Evolutionary conservation across 208 protist species (phyloP).

Genomic region (Histomonas meleagridis): DNA sequence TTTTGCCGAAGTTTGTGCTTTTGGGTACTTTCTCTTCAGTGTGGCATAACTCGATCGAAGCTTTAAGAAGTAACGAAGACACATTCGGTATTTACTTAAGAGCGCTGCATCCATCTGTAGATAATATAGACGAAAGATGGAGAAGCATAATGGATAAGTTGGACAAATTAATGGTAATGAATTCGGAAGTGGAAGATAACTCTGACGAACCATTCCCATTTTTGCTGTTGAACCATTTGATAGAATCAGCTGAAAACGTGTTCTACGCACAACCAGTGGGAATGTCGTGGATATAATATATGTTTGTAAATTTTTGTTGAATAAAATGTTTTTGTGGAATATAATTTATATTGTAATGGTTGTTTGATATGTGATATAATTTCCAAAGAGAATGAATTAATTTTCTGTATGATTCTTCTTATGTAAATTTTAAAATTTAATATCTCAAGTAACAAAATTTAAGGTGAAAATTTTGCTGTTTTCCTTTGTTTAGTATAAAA

Average conservation of each 20-base stretch:
- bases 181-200: neutral
- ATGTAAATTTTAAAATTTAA: no score
- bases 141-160: neutral
- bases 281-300: neutral
- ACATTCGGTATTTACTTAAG: neutral
- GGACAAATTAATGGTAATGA: neutral
- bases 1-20: neutral
- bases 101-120: neutral
- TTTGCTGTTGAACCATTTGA: neutral
- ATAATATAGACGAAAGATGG: neutral
- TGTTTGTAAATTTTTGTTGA: no score
- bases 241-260: neutral
- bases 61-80: neutral
- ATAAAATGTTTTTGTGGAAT: no score
- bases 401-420: no score
- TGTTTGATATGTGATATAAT: no score
- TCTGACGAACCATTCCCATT: neutral
- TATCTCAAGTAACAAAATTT: no score
- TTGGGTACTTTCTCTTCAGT: neutral
- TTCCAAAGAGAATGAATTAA: no score
- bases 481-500: no score
- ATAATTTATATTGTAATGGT: no score
- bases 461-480: no score
- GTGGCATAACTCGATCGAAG: neutral
- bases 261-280: neutral